These are phyloP conservation scores for Leishmania arabica DNA, from an alignment of 208 protist species.

Conservation along the genomic window DNA sequence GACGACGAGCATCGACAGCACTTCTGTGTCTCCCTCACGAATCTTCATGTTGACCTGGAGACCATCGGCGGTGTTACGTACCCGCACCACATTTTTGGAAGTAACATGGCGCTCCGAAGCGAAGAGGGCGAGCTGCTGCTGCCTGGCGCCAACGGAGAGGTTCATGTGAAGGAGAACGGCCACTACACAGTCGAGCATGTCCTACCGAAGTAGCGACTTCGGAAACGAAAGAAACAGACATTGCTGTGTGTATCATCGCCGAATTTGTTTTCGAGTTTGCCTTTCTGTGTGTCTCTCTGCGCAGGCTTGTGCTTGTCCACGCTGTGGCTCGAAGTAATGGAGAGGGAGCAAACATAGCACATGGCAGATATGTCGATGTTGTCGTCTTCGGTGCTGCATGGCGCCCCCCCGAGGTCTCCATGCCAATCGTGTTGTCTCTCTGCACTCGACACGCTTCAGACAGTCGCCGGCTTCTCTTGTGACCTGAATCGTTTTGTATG, in stretches of 20 bases:
- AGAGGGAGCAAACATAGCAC: too few species aligned
- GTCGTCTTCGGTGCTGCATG: background rate
- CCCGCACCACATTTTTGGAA: conserved; percentile 68
- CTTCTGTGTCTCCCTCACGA: conserved; percentile 22
- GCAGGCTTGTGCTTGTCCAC: background rate
- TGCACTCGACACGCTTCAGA: background rate
- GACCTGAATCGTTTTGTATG: background rate
- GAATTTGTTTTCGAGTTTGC: too few species aligned
- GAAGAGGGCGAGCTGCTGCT: conserved; percentile 39
- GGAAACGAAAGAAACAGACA: background rate
- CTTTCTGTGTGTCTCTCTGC: background rate
- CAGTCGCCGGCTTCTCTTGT: background rate
- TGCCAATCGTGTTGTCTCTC: background rate
- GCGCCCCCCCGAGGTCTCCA: too few species aligned
- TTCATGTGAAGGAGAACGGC: conserved; percentile 32
- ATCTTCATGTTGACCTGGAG: conserved; percentile 47
- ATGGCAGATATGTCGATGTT: too few species aligned
- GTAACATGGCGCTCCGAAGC: conserved; percentile 38
- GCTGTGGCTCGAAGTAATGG: background rate
- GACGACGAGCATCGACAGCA: background rate
- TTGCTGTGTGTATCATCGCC: too few species aligned
- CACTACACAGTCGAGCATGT: conserved; percentile 41
- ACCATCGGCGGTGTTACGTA: conserved; percentile 59
- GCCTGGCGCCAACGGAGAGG: conserved; percentile 53
- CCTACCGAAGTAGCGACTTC: background rate